Base-by-base conservation (phyloP, 148 eudicot species). In the Arbutus unedo region DNA sequence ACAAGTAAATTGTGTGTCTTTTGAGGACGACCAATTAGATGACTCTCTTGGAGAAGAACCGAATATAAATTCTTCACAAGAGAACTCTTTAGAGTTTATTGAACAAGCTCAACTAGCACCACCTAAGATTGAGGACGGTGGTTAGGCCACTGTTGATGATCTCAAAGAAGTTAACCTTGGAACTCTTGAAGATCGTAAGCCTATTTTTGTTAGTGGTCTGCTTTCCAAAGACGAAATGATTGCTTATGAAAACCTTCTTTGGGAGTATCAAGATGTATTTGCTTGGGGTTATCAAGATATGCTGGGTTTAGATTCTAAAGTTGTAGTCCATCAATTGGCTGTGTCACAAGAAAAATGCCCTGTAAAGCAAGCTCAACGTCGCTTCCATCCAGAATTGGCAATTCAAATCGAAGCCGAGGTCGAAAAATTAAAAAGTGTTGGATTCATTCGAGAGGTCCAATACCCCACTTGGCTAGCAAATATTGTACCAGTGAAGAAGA, bases 281-380 rank as follows among this genome's bases (percentile, higher is more conserved):
- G 79, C 56, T 7, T 76, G 57, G 56, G 56, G 56, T n/a, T 23
- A 31, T 18, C 56, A 76, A n/a, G 57, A 76, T 10, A 47, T 49
- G 57, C 49, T 14, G 2, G 56, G 31, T 60, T 2, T 23, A 47
- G 43, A 21, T 76, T 43, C 56, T n/a, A 16, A 49, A 8, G 57
- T 44, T 50, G 56, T 14, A 48, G 38, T 51, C 15, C 79, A 76
- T n/a, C 57, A 1, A 8, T 16, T 23, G 15, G n/a, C 18, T 47
- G 19, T 23, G 8, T 51, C 55, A 76, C 8, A 2, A 49, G 56
- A 49, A n/a, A 76, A 8, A n/a, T 8, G 53, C n/a, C 2, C 55
- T 47, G 4, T 74, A 8, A 74, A 74, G 54, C 11, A 74, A 48
- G 77, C 54, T 74, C 77, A 74, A 48, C 77, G 77, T 48, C 77